Base-by-base conservation (phyloP, 345 rosid genomes). In the Populus deltoides region DNA sequence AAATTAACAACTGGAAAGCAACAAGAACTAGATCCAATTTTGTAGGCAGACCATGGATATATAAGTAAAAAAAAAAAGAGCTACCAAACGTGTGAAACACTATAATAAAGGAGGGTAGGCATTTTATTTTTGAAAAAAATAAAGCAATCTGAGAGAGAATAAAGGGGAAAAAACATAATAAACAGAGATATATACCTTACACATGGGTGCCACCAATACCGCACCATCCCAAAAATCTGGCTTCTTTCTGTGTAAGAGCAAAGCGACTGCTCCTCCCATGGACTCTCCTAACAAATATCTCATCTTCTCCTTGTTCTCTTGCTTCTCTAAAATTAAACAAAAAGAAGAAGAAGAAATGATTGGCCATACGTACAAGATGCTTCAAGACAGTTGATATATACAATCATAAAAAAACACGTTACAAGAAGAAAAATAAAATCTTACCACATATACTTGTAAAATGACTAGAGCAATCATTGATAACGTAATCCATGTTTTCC, bases 201-300 rank as follows among this genome's bases (percentile, higher is more conserved):
- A 92, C 97, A 93, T 93, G 51, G 99, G 99, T 1, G 98, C 98
- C 63, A 85, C 92, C 80, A 93, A 67, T 66, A 95, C 74, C 12
- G 92, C 97, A 57, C 98, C 99, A 72, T 88, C 90, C 97, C 99
- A 93, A 31, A 81, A 93, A 6, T 81, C 75, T 10, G 94, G 93
- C 80, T 61, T 87, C 83, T 88, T 86, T 74, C 91, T 90, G 47
- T 89, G 94, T 2, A 92, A 49, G n/a, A 89, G 83, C 36, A 91
- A 84, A 49, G 82, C 79, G 67, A 93, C 88, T 3, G 98, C 98
- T 81, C 97, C 99, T 71, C 98, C 98, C 97, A 95, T 85, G 29
- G 98, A 93, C 73, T 95, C 99, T 57, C 98, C 98, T 36, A 95
- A 20, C 83, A 95, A 53, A 61, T 81, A 90, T 70, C 89, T 93